phyloP scores from a whole-genome alignment of 2,329 filamentous ascomycete species.

The Fusarium drepaniforme region DNA sequence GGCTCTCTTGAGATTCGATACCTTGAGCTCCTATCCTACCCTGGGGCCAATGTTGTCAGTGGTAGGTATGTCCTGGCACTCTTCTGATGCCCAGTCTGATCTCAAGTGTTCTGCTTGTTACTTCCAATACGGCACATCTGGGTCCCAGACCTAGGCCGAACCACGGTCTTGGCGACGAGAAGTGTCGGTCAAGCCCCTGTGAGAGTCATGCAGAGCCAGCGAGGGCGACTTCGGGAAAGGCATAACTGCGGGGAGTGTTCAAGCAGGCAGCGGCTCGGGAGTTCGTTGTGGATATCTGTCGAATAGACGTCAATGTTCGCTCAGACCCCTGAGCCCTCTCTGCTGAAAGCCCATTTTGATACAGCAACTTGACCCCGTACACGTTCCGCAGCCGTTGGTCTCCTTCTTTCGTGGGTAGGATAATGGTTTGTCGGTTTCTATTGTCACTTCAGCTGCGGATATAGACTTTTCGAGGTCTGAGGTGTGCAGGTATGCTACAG shows the following conservation, averaged over 20 bases:
- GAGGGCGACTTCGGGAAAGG: not conserved
- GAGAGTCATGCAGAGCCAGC: not conserved
- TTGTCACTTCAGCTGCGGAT: not conserved
- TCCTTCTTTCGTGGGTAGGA: not conserved
- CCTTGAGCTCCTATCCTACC: not conserved
- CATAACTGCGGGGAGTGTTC: not conserved
- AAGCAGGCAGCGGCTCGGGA: not conserved
- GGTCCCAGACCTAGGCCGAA: not conserved
- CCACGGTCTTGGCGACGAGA: not conserved
- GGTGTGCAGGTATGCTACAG: not conserved
- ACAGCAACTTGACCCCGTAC: not conserved
- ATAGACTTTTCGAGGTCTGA: not conserved
- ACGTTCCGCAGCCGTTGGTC: not conserved
- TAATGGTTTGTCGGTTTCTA: too few species aligned
- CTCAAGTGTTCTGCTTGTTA: not conserved
- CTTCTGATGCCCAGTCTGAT: not conserved
- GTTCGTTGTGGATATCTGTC: not conserved
- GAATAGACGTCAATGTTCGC: not conserved
- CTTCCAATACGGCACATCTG: not conserved
- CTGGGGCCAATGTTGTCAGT: not conserved
- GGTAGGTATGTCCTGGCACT: not conserved
- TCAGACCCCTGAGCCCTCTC: not conserved
- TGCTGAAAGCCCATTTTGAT: not conserved
- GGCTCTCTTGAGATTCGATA: not conserved
- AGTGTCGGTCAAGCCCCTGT: not conserved